phyloP scores from a whole-genome alignment of 805 yeast genomes.

The Candida nemodendra region DNA sequence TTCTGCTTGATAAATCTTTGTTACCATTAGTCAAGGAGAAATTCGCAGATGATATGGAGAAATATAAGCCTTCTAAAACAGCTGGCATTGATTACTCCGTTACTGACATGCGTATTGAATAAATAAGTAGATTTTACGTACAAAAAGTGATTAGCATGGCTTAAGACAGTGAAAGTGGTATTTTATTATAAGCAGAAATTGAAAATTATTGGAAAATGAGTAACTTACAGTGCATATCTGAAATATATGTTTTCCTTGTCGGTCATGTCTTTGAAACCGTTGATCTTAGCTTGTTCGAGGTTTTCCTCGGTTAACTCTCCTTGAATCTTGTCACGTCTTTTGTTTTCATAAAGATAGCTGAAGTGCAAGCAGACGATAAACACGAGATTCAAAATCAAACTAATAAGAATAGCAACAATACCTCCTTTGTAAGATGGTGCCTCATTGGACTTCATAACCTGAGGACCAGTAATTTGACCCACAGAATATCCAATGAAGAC shows the following conservation, averaged over 20 bases:
- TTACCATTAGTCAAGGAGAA: slow-evolving; percentile 10
- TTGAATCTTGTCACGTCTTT: slow-evolving; percentile 40
- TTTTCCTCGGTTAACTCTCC: slow-evolving; percentile 23
- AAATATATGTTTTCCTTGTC: slow-evolving; percentile 56
- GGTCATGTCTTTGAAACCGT: slow-evolving; percentile 56
- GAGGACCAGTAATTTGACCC: slow-evolving; percentile 61
- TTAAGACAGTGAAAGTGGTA: too few relatives aligned
- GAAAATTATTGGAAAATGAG: not conserved
- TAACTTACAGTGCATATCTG: slow-evolving; percentile 37
- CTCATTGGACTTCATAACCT: slow-evolving; percentile 49
- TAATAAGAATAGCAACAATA: slow-evolving; percentile 42
- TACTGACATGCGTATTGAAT: slow-evolving; percentile 3
- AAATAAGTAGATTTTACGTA: not conserved
- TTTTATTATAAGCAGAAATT: too few relatives aligned
- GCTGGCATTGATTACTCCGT: slow-evolving; percentile 5
- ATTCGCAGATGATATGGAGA: slow-evolving; percentile 17
- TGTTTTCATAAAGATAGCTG: slow-evolving; percentile 40
- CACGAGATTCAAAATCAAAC: slow-evolving; percentile 35
- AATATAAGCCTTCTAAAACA: slow-evolving; percentile 8
- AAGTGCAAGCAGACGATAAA: slow-evolving; percentile 18
- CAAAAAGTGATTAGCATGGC: too few relatives aligned
- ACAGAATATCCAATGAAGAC: slow-evolving; percentile 56
- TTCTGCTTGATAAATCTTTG: slow-evolving; percentile 16
- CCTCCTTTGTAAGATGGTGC: slow-evolving; percentile 59
- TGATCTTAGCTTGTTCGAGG: slow-evolving; percentile 31